phyloP scores from a whole-genome alignment of 1,284 basidiomycete species.

The Peniophora sp. region DNA sequence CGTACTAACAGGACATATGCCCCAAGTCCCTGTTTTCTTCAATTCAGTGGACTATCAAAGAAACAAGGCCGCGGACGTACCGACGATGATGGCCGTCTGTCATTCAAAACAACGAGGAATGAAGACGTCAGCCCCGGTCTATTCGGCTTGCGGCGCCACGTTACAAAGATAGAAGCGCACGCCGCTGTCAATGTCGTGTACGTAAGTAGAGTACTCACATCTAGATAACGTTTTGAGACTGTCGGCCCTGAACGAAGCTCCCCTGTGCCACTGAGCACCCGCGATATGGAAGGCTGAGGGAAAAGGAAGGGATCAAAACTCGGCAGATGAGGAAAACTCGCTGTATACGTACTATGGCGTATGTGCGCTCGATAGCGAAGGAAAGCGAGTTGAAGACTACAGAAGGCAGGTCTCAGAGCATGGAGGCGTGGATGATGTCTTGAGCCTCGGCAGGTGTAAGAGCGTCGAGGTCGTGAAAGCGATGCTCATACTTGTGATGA shows the following conservation, averaged over 20 bases:
- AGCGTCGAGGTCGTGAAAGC: slow-evolving; percentile 11
- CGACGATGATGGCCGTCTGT: background rate
- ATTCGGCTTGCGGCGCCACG: too few species aligned
- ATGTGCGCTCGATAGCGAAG: slow-evolving; percentile 43
- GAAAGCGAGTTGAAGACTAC: slow-evolving; percentile 28
- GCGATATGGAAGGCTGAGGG: slow-evolving; percentile 34
- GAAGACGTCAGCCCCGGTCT: too few species aligned
- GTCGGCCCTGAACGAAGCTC: slow-evolving; percentile 27
- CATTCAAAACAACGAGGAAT: too few species aligned
- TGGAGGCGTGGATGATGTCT: slow-evolving; percentile 24
- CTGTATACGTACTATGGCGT: slow-evolving; percentile 27
- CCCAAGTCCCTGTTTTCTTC: too few species aligned
- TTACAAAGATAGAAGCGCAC: background rate
- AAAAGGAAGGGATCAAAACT: background rate
- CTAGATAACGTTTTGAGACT: slow-evolving; percentile 33
- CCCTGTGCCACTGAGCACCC: slow-evolving; percentile 29
- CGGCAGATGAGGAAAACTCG: background rate
- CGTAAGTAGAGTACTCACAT: slow-evolving; percentile 23
- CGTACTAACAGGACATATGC: background rate
- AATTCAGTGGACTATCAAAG: too few species aligned
- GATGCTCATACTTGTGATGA: slow-evolving; percentile 25
- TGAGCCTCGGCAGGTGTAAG: slow-evolving; percentile 38
- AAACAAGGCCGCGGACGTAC: background rate
- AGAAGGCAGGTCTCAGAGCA: slow-evolving; percentile 33
- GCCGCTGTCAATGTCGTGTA: background rate